Evolutionary conservation across 2,329 filamentous ascomycete genomes (phyloP).

Genomic region (Colletotrichum sp.): DNA sequence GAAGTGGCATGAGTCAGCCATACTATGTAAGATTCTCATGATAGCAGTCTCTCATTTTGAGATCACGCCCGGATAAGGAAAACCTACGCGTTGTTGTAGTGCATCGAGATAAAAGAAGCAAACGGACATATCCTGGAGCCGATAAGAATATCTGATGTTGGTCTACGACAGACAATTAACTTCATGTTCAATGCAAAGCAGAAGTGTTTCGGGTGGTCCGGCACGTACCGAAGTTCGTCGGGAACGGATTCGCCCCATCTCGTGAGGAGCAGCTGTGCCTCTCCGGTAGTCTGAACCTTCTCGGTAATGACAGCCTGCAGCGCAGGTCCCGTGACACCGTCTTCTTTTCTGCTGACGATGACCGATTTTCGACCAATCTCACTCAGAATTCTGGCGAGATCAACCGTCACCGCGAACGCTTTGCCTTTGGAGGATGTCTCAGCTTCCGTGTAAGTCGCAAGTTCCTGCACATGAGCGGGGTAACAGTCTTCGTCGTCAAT

Average conservation of each 20-base stretch:
- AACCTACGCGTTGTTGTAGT: slow-evolving; percentile 6
- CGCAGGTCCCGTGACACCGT: background rate
- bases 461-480: background rate
- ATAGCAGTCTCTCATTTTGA: accelerated
- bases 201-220: background rate
- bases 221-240: slow-evolving; percentile 6
- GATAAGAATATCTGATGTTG: slow-evolving; percentile 11
- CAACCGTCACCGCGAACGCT: background rate
- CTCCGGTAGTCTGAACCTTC: slow-evolving; percentile 8
- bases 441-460: background rate
- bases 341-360: slow-evolving; percentile 3
- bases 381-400: slow-evolving; percentile 3
- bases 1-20: accelerated
- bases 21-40: background rate
- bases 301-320: slow-evolving; percentile 3
- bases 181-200: background rate
- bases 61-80: accelerated
- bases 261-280: slow-evolving; percentile 7
- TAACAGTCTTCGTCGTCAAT: slow-evolving; percentile 14
- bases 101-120: slow-evolving; percentile 7
- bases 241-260: slow-evolving; percentile 15
- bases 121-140: slow-evolving; percentile 8
- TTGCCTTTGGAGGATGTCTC: background rate
- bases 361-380: slow-evolving; percentile 9
- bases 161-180: background rate